Evolutionary conservation across 1,284 basidiomycete species (phyloP).

Genomic region (Pascua guehoae): DNA sequence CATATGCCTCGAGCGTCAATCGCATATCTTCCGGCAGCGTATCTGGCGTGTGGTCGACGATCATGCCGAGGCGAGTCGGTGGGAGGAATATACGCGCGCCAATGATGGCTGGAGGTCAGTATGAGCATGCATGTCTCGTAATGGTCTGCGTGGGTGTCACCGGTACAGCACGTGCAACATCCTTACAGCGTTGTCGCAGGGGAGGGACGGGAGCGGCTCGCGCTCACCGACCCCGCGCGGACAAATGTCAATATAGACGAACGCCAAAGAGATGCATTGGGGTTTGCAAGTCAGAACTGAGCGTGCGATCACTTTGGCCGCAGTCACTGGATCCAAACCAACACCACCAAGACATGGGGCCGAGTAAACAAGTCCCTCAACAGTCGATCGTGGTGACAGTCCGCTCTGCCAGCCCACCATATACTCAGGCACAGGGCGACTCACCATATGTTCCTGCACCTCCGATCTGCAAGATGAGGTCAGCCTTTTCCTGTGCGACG

Average conservation of each 20-base stretch:
- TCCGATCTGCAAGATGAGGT: slow-evolving; percentile 31
- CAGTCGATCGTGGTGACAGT: no score
- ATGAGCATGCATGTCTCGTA: no score
- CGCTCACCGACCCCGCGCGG: no score
- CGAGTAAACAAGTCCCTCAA: no score
- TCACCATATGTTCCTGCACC: slow-evolving; percentile 46
- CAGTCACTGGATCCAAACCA: no score
- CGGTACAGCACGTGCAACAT: no score
- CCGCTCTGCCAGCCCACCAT: no score
- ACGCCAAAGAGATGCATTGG: not conserved
- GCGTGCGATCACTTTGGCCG: no score
- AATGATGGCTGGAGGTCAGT: slow-evolving; percentile 29
- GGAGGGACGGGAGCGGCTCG: no score
- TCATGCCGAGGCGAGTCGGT: slow-evolving; percentile 33
- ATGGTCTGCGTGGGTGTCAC: not conserved
- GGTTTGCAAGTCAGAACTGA: not conserved
- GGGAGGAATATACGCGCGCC: slow-evolving; percentile 44
- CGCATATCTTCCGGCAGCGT: slow-evolving; percentile 28
- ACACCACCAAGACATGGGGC: no score
- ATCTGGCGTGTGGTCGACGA: slow-evolving; percentile 35
- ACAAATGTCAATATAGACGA: not conserved
- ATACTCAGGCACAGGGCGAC: not conserved
- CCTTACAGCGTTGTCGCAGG: no score
- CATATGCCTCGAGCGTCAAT: slow-evolving; percentile 26
- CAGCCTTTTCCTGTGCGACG: not conserved